Evolutionary conservation across 2,329 filamentous ascomycete genomes (phyloP).

Genomic region (Aspergillus novofumigatus): DNA sequence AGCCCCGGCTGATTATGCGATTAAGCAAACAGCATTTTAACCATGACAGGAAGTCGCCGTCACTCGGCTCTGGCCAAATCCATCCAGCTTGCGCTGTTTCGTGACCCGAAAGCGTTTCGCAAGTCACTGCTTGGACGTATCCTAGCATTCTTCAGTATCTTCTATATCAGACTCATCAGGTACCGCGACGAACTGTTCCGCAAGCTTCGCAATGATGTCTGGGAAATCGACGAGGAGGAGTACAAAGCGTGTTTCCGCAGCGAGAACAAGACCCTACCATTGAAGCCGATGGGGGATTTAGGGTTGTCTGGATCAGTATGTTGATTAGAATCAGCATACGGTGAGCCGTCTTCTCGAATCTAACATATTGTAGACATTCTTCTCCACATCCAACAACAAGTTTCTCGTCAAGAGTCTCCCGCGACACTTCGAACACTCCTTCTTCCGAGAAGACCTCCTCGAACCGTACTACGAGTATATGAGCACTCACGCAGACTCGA

Average conservation of each 20-base stretch:
- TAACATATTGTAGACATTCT: constrained; percentile 55
- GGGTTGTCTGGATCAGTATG: constrained; percentile 66
- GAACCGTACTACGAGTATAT: constrained; percentile 63
- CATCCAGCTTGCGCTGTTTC: constrained; percentile 27
- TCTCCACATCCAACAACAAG: constrained; percentile 61
- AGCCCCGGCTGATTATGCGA: background rate
- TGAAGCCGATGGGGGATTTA: constrained; percentile 62
- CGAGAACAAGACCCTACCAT: constrained; percentile 36
- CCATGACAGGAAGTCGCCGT: constrained; percentile 18
- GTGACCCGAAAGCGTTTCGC: constrained; percentile 23
- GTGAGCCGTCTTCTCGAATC: background rate
- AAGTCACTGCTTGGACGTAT: constrained; percentile 41
- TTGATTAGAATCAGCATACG: background rate
- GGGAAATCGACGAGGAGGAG: constrained; percentile 52
- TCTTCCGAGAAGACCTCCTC: constrained; percentile 65
- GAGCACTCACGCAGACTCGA: constrained; percentile 53
- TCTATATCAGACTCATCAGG: constrained; percentile 46
- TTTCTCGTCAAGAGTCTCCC: constrained; percentile 70
- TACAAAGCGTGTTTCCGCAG: constrained; percentile 53
- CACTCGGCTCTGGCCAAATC: constrained; percentile 26
- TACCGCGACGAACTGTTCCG: constrained; percentile 48
- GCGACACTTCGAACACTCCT: constrained; percentile 64
- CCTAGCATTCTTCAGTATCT: constrained; percentile 53
- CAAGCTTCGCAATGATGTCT: constrained; percentile 48
- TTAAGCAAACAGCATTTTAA: constrained; percentile 1